Base-by-base conservation (phyloP, 2,329 filamentous ascomycete species). In the Fusarium chaquense region DNA sequence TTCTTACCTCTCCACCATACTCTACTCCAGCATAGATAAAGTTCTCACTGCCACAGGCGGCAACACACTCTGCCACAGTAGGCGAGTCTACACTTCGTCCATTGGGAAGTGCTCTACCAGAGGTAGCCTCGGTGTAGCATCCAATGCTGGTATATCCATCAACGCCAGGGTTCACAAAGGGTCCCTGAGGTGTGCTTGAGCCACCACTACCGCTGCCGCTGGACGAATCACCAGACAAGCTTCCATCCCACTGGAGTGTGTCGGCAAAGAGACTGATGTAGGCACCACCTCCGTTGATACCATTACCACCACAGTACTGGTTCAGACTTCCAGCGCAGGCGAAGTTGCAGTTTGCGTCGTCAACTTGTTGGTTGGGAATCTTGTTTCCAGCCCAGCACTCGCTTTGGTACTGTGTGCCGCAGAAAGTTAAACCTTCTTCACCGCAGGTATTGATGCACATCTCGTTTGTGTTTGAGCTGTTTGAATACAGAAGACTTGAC, bases 311-410 rank as follows among this genome's bases (percentile, higher is more conserved):
- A 45, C 87, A 89, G 18, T 83, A 80, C 70, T 87, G 79, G 61
- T 83, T 82, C 30, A 83, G 60, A 44, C 84, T 81, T 2, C 86
- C 86, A 0, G 77, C 70, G 64, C 87, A 89, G 38, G 81, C 74
- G 59, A 80, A 87, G 76, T 85, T 84, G 77, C 87, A 89, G 65
- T 86, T 80, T 6, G 52, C 71, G 5, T 85, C 82, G 20, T 77
- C 77, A 1, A 84, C 83, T 66, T 82, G 77, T 15, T 79, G 73
- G 0, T 72, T 77, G 0, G 86, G 86, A 26, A 85, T 80, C 0
- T 70, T 80, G 28, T 82, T 82, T 3, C 87, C 86, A 20, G 79
- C 85, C 86, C 86, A 89, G 71, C 86, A 88, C 70, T 89, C 85
- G 15, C 77, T 70, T 20, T 82, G 77, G 63, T 87, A 87, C 54